Evolutionary conservation across 2,329 filamentous ascomycete species (phyloP), one percentile per base, ranked within the genome.

Genomic region (Phialophora chinensis): DNA sequence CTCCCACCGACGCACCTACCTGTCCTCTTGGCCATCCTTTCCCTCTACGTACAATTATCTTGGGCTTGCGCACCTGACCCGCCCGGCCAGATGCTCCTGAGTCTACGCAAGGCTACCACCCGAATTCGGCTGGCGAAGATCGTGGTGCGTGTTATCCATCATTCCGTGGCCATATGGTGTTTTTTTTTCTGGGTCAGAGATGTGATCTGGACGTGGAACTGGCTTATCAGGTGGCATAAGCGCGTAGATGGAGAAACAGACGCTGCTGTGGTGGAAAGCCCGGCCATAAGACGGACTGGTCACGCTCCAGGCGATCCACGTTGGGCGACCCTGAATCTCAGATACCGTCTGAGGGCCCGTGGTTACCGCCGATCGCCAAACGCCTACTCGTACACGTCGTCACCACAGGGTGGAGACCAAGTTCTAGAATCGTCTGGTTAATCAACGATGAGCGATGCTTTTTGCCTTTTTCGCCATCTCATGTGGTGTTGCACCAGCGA

Each of bases 41-140:
- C 6, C 29, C 29, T 29, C 29, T 31, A 31, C 4, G 27, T 27
- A 27, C 27, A 27, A 27, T 1, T 27, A 27, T 27, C 7, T 31
- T 8, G 29, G 29, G 29, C 29, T 31, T 31, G 29, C 29, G 29
- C 8, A 31, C 29, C 6, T 31, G 29, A 31, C 6, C 29, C 7
- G 5, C 29, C 2, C 29, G 7, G 8, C 29, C 29, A 8, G 6
- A 31, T 4, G 1, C 5, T 31, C 1, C 29, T 8, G 29, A 1
- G 1, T 31, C 29, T 31, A 31, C 29, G 29, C 6, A 31, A 7
- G 29, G 6, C 29, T 31, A 31, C 84, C 96, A 75, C 83, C 87
- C 11, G 6, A 35, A 10, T 68, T 56, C 20, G 62, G 33, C 86
- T 42, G 17, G 55, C n/a, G 55, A 23, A 58, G 35, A 44, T 47